Conservation (phyloP, 306 rosid genomes). For the Glycyrrhiza uralensis region DNA sequence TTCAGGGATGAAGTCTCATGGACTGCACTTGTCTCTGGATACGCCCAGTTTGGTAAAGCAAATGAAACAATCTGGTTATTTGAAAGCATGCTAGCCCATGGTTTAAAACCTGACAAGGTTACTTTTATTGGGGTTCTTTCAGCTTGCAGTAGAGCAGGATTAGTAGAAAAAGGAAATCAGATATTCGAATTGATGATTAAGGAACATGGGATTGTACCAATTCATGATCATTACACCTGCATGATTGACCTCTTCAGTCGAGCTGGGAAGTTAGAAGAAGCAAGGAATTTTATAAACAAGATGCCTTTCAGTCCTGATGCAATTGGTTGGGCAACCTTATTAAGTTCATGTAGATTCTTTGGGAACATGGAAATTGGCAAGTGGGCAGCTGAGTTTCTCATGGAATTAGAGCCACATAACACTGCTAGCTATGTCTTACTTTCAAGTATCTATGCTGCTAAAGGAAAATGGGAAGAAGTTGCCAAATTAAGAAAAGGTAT, state of each 20-base stretch:
- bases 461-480: slow-evolving; percentile 81
- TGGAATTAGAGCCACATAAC: slow-evolving; percentile 79
- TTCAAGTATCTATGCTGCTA: slow-evolving; percentile 77
- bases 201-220: slow-evolving; percentile 64
- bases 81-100: slow-evolving; percentile 63
- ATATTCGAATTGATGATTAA: slow-evolving; percentile 66
- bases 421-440: slow-evolving; percentile 83
- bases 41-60: slow-evolving; percentile 78
- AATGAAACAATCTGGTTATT: slow-evolving; percentile 64
- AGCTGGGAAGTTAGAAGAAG: slow-evolving; percentile 86
- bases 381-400: slow-evolving; percentile 87
- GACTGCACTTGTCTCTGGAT: slow-evolving; percentile 92
- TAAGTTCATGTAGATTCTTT: slow-evolving; percentile 77
- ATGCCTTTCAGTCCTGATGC: slow-evolving; percentile 84
- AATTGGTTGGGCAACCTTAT: slow-evolving; percentile 85
- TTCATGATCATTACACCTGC: slow-evolving; percentile 80
- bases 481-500: slow-evolving; percentile 75
- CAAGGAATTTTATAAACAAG: slow-evolving; percentile 54
- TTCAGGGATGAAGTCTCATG: slow-evolving; percentile 77
- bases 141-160: slow-evolving; percentile 91
- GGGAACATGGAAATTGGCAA: slow-evolving; percentile 69
- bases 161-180: slow-evolving; percentile 70
- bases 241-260: slow-evolving; percentile 87
- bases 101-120: slow-evolving; percentile 74
- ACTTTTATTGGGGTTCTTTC: slow-evolving; percentile 92